phyloP scores from a whole-genome alignment of 2,329 filamentous ascomycete species.

The Alternaria tenuissima region DNA sequence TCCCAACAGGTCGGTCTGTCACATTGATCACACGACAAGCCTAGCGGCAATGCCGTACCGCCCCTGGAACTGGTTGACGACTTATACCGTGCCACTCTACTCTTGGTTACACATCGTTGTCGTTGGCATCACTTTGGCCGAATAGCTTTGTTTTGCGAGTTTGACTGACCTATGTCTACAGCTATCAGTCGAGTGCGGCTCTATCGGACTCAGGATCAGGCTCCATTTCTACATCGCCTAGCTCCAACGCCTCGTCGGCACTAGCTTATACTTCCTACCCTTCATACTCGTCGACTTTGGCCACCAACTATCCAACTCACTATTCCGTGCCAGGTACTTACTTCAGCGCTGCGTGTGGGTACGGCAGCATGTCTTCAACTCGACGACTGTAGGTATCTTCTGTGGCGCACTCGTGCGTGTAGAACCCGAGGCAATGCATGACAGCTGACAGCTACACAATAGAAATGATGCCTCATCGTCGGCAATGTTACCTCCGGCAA shows the following conservation, averaged over 20 bases:
- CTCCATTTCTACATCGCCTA: slow-evolving; percentile 62
- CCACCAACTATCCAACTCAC: slow-evolving; percentile 47
- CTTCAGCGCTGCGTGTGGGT: slow-evolving; percentile 48
- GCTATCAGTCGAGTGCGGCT: slow-evolving; percentile 60
- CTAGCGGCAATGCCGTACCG: slow-evolving; percentile 49
- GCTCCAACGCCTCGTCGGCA: slow-evolving; percentile 59
- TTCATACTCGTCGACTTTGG: slow-evolving; percentile 42
- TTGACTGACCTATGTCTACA: slow-evolving; percentile 52
- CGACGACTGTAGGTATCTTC: slow-evolving; percentile 56
- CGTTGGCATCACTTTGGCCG: slow-evolving; percentile 43
- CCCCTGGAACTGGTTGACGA: slow-evolving; percentile 47
- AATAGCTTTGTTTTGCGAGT: slow-evolving; percentile 40
- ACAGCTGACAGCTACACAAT: slow-evolving; percentile 50
- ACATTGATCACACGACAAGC: slow-evolving; percentile 57
- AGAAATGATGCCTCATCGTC: slow-evolving; percentile 57
- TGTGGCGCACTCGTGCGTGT: slow-evolving; percentile 46
- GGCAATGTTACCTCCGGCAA: slow-evolving; percentile 56
- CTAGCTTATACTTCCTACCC: slow-evolving; percentile 56
- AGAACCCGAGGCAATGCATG: slow-evolving; percentile 47
- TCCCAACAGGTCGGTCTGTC: slow-evolving; percentile 52
- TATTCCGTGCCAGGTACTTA: slow-evolving; percentile 45
- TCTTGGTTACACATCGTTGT: slow-evolving; percentile 50
- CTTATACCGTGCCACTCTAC: slow-evolving; percentile 52
- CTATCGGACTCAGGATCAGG: slow-evolving; percentile 66
- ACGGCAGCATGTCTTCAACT: slow-evolving; percentile 51